phyloP scores from a whole-genome alignment of 2,329 filamentous ascomycete species.

The Fusarium concolor region DNA sequence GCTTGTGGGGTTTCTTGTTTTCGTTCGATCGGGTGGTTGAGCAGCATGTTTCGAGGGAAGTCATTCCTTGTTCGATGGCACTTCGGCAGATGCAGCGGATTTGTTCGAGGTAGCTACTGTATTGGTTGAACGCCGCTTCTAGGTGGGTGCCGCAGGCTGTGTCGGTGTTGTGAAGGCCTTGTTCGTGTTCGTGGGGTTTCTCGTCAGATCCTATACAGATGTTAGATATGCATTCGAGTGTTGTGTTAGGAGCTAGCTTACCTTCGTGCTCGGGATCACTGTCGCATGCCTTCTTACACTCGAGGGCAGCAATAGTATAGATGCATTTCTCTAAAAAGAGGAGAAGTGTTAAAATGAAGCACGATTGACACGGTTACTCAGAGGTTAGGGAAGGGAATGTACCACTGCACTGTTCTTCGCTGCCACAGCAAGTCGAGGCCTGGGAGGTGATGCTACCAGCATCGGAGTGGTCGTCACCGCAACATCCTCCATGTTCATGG shows the following conservation, averaged over 20 bases:
- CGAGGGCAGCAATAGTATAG: conserved; percentile 13
- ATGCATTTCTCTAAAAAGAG: conserved; percentile 21
- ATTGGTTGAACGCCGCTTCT: conserved; percentile 49
- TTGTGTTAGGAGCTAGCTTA: accelerated
- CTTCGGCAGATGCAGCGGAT: conserved; percentile 54
- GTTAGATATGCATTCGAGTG: background rate
- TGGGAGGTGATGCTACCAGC: background rate
- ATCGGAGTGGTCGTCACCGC: background rate
- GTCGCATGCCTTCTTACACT: conserved; percentile 26
- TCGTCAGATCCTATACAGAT: background rate
- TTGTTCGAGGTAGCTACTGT: conserved; percentile 51
- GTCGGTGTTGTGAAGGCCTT: background rate
- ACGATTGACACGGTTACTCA: background rate
- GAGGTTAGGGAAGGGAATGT: background rate
- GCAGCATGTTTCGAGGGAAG: conserved; percentile 46
- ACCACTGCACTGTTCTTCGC: conserved; percentile 15
- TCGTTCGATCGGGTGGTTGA: background rate
- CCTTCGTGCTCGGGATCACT: conserved; percentile 20
- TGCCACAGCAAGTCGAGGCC: conserved; percentile 8
- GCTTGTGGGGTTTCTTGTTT: background rate
- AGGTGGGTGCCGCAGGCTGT: conserved; percentile 51
- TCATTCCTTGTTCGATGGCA: conserved; percentile 46
- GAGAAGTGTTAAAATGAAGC: accelerated
- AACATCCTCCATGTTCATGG: background rate
- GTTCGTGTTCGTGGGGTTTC: conserved; percentile 8